Evolutionary conservation across 2,329 filamentous ascomycete genomes (phyloP), one percentile per base, ranked within the genome.

Genomic region (Ophiosphaerella narmari): DNA sequence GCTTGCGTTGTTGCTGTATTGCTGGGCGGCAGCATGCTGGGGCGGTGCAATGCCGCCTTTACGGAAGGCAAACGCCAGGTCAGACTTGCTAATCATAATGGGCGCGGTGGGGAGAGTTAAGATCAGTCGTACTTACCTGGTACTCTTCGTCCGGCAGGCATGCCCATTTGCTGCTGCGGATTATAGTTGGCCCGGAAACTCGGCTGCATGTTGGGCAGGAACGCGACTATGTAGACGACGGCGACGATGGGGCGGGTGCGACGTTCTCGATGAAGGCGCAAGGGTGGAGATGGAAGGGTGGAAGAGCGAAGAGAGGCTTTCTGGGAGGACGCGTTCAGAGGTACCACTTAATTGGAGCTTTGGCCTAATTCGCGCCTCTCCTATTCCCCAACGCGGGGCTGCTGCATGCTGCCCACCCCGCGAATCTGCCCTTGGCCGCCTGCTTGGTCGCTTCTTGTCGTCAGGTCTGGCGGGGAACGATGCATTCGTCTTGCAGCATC

Each of bases 1-100:
- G 23, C 62, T 63, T 46, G 70, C 50, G 65, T 63, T 29, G 26
- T 29, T 59, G 58, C 61, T 60, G 67, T 71, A 70, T 46, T 80
- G 76, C 67, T 79, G 77, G 43, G 74, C 78, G 21, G 77, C 78
- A 33, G 76, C 74, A 53, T 81, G 80, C 56, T 83, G 81, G 54
- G 63, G 67, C 43, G 63, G 68, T 38, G 70, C 66, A 50, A 78
- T 74, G 41, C 76, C 77, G 55, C 73, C 77, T 78, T 72, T 66
- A 60, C 68, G 72, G 63, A 77, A 77, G 71, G 65, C 77, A 77
- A 61, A 76, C 77, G 56, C 74, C 57, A 80, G 62, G 74, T 79
- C 78, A 77, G 75, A 69, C 63, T 72, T 74, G 43, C 67, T 74
- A 68, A 80, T 80, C 74, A 79, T 79, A 21, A 21, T 21, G 4